Percentiles rank a stretch among this genome's conserved stretches.
phyloP scores from a whole-genome alignment of 805 yeast genomes.

The Schwanniomyces polymorphus region DNA sequence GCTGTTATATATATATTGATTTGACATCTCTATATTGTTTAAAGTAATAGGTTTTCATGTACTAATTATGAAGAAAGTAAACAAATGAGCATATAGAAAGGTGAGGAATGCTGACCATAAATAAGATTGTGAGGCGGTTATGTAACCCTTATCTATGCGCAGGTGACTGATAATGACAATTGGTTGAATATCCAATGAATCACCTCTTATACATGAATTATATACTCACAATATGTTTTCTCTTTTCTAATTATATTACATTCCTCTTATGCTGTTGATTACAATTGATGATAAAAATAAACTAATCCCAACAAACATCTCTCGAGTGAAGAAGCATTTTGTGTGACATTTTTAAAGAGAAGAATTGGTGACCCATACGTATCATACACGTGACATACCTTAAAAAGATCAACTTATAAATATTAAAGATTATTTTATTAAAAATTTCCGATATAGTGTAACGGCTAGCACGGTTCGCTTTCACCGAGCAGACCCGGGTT shows the following conservation, averaged over 20 bases:
- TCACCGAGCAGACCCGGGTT: conserved; percentile 68
- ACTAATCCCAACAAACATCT: too few species aligned
- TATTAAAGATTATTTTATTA: background rate
- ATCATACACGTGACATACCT: too few species aligned
- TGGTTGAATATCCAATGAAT: background rate
- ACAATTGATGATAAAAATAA: too few species aligned
- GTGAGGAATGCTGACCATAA: conserved; percentile 1
- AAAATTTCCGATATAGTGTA: conserved; percentile 47
- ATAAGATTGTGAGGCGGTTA: conserved; percentile 3
- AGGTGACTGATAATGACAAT: background rate
- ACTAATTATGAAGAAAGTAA: background rate
- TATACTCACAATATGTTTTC: too few species aligned
- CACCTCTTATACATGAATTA: too few species aligned
- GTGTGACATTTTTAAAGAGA: too few species aligned
- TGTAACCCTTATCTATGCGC: conserved; percentile 2
- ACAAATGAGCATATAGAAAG: background rate
- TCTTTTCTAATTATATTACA: too few species aligned
- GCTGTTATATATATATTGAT: conserved; percentile 34
- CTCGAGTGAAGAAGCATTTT: too few species aligned
- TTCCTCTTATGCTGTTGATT: too few species aligned
- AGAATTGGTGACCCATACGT: too few species aligned
- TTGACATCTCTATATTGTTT: conserved; percentile 22
- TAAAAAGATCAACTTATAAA: background rate
- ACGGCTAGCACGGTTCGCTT: conserved; percentile 56
- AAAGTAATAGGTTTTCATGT: background rate